Evolutionary conservation across 768 basidiomycete genomes (phyloP).

Genomic region (Xerocomellus chrysenteron): DNA sequence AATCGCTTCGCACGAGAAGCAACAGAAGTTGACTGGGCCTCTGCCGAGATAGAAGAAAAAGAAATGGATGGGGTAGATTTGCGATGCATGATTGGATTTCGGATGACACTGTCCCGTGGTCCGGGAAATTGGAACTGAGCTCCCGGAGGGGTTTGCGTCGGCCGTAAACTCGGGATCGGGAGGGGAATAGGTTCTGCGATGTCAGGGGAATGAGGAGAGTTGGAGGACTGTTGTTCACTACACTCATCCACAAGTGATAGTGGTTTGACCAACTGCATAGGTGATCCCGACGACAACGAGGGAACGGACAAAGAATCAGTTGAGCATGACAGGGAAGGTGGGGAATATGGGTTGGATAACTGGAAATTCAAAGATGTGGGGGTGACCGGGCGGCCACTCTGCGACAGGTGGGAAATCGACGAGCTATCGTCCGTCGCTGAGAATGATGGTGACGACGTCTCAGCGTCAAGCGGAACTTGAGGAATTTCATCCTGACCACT

Average conservation of each 20-base stretch:
- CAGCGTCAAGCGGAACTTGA: constrained; percentile 12
- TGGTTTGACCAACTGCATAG: constrained; percentile 35
- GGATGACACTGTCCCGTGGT: constrained; percentile 30
- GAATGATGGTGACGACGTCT: constrained; percentile 26
- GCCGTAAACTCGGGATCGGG: constrained; percentile 25
- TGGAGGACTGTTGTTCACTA: constrained; percentile 25
- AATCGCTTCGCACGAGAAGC: constrained; percentile 36
- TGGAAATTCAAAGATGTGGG: constrained; percentile 33
- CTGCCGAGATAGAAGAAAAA: constrained; percentile 29
- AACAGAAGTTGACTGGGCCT: constrained; percentile 39
- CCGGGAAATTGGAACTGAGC: constrained; percentile 49
- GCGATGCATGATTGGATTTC: constrained; percentile 33
- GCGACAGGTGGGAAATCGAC: constrained; percentile 33
- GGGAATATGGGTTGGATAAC: constrained; percentile 27
- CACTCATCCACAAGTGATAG: constrained; percentile 36
- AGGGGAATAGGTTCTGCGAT: constrained; percentile 32
- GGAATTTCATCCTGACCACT: not conserved
- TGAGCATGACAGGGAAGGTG: constrained; percentile 56
- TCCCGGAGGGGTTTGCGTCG: constrained; percentile 13
- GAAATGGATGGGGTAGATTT: constrained; percentile 38
- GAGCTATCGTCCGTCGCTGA: constrained; percentile 33
- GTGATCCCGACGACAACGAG: constrained; percentile 47
- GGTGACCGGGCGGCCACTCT: constrained; percentile 33
- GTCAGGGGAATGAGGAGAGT: constrained; percentile 25
- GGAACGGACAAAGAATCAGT: constrained; percentile 60